Base-by-base conservation (phyloP, 495 filamentous ascomycete species). In the Podospora australis region DNA sequence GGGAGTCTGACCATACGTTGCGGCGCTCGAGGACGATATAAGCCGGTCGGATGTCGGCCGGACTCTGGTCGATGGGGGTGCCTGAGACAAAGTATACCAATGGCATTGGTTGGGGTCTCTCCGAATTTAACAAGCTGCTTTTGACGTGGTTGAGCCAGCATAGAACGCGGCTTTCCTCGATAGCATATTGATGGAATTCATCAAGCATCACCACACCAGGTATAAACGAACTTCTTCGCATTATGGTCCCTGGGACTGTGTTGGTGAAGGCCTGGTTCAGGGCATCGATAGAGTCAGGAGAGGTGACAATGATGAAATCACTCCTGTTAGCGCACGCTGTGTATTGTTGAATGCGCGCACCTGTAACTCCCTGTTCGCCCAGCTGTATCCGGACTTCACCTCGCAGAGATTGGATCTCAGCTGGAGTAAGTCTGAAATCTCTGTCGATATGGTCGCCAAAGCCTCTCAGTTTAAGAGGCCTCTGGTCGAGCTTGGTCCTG, bases 111-210 rank as follows among this genome's bases (percentile, higher is more conserved):
- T n/a, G n/a, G 0, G 30, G 35, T 10, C 39, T 22, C 13, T 49
- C 14, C 10, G 34, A 32, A 17, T 35, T 44, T 13, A 35, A 29
- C 19, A 30, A 40, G 22, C 36, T 39, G 24, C 20, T 34, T 47
- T 55, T 55, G 14, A 59, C 35, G 9, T 48, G 30, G 39, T 56
- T 38, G n/a, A 63, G 52, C 57, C 60, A 63, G 9, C 25, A 23
- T n/a, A 50, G 14, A 0, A 25, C 36, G 4, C n/a, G 23, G 39
- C n/a, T 48, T 7, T 41, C 41, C 10, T 40, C 25, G 9, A 16
- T 14, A 11, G 44, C 45, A 35, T 60, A 58, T 49, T 63, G 53
- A 52, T 63, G 57, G 45, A 57, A 63, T 50, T 63, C 60, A 44
- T 63, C 60, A 28, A 60, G 42, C 42, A 63, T 26, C 9, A 63